Percentiles rank a stretch among this genome's conserved stretches.
These are phyloP conservation scores for Lasiodiplodia sp. DNA, from an alignment of 2,329 filamentous ascomycete species.

Conservation along the genomic window DNA sequence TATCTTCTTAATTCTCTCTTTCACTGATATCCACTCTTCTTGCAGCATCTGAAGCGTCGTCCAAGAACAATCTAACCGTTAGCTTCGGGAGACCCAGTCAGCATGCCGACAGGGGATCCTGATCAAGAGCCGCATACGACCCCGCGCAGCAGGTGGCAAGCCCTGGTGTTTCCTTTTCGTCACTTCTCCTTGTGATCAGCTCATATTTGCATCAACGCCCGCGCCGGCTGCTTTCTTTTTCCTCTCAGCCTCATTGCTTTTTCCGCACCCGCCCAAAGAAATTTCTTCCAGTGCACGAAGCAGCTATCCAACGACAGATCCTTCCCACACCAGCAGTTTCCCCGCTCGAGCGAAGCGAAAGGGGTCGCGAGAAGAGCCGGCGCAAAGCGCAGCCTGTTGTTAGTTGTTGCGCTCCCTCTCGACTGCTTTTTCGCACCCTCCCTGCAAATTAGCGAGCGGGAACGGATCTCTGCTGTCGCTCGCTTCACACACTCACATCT, in stretches of 20 bases:
- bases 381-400: background rate
- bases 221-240: constrained; percentile 2
- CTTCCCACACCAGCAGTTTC: background rate
- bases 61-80: background rate
- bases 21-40: background rate
- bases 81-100: background rate
- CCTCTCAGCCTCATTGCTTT: constrained; percentile 9
- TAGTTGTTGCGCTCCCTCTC: background rate
- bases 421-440: background rate
- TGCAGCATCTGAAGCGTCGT: background rate
- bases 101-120: background rate
- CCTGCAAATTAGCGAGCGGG: background rate
- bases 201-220: background rate
- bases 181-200: constrained; percentile 5
- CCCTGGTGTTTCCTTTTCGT: background rate
- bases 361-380: background rate
- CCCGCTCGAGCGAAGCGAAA: background rate
- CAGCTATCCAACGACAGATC: constrained; percentile 13
- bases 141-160: background rate
- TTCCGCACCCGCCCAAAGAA: background rate
- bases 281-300: background rate
- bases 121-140: background rate
- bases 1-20: constrained; percentile 16
- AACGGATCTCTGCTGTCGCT: background rate
- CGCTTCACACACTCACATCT: background rate